phyloP scores from a whole-genome alignment of 1,284 basidiomycete species.

The Apiotrichum gracile region DNA sequence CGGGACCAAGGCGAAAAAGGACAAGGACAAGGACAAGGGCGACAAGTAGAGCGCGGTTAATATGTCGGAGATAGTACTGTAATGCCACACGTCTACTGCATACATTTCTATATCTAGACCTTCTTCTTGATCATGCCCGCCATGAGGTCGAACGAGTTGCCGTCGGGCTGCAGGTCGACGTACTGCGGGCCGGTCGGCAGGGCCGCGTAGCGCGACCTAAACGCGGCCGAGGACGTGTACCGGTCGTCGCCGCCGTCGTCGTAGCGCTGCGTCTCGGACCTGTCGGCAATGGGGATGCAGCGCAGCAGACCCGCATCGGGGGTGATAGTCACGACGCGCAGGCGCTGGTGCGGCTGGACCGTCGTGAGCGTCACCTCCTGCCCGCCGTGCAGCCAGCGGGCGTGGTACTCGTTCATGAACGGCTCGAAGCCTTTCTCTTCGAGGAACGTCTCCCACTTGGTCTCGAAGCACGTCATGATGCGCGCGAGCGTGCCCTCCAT shows the following conservation, averaged over 20 bases:
- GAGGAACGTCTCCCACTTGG: conserved; percentile 70
- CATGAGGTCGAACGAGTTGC: conserved; percentile 96
- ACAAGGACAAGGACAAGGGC: background rate
- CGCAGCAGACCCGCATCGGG: conserved; percentile 79
- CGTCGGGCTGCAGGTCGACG: conserved; percentile 78
- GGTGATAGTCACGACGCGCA: conserved; percentile 81
- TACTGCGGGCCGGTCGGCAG: conserved; percentile 25
- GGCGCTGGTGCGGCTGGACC: conserved; percentile 60
- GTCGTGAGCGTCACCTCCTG: conserved; percentile 79
- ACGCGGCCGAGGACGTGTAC: background rate
- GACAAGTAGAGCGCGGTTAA: too few species aligned
- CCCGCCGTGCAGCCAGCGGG: conserved; percentile 81
- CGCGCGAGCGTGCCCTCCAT: conserved; percentile 71
- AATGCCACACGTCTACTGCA: background rate
- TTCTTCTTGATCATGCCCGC: conserved; percentile 75
- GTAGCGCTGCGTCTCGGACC: conserved; percentile 33
- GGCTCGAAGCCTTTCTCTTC: conserved; percentile 62
- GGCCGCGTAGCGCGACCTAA: background rate
- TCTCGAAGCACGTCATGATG: conserved; percentile 72
- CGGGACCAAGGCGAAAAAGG: conserved; percentile 12
- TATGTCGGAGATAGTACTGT: background rate
- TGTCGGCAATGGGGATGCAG: conserved; percentile 59
- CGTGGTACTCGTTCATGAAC: conserved; percentile 71
- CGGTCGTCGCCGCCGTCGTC: conserved; percentile 38
- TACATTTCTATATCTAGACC: conserved; percentile 18